Base-by-base conservation (phyloP, 768 basidiomycete genomes). In the Lactarius indigo region DNA sequence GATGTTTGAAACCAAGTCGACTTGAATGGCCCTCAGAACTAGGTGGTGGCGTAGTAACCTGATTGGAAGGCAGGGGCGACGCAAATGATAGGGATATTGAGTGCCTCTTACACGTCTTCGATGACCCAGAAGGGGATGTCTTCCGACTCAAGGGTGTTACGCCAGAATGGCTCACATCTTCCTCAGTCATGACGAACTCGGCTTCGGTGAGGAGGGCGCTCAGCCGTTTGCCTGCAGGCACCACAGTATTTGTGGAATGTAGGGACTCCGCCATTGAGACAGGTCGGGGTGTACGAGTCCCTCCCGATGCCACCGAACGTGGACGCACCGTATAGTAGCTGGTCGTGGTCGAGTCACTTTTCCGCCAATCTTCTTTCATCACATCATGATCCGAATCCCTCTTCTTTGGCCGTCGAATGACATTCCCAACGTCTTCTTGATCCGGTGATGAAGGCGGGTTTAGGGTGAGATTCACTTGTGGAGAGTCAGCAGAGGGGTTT, bases 211-310 rank as follows among this genome's bases (percentile, higher is more conserved):
- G 77, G 37, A 91, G 79, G 4, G 87, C 85, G 72, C 90, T 91
- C 47, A 87, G 77, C 31, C 91, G 83, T 75, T 85, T 88, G 74
- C 82, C 84, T 41, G 80, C 77, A 10, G 88, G 87, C 3, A 90
- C 87, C 64, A 92, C 78, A 23, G 91, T 92, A 72, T 87, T 82
- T 5, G 81, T 87, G 8, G 89, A 91, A 58, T 90, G 88, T 62
- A 90, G 78, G 0, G 89, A 91, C 68, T 91, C 90, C 10, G 89
- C 89, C 77, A 88, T 84, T 10, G 91, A 92, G 37, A 90, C 88
- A 4, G 91, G 91, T 18, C 91, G 82, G 42, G 88, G 86, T 2
- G 87, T 78, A 31, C 82, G 82, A 39, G 74, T 75, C 44, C 80
- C 81, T 39, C 72, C 73, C 17, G 78, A 72, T 4, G 74, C 71